These are phyloP conservation scores for Lagenidium giganteum DNA, from an alignment of 352 stramenopile species.

Conservation along the genomic window DNA sequence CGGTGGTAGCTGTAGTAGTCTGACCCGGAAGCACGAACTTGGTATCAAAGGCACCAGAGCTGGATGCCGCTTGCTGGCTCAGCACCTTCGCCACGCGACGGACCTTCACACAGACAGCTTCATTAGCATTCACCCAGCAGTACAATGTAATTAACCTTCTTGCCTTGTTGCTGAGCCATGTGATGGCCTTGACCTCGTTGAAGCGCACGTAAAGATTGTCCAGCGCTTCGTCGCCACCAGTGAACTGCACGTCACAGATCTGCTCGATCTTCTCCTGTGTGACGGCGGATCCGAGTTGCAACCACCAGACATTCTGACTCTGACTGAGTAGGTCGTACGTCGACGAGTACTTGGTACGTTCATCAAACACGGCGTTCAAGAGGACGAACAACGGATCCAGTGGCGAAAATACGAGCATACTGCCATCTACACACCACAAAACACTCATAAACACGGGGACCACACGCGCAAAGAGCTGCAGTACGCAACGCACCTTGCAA, in stretches of 20 bases:
- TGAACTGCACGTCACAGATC: slow-evolving; percentile 53
- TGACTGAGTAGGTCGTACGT: slow-evolving; percentile 51
- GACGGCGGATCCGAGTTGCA: slow-evolving; percentile 27
- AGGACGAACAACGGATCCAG: slow-evolving; percentile 75
- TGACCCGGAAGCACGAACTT: slow-evolving; percentile 28
- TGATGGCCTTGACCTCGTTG: slow-evolving; percentile 43
- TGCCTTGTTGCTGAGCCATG: slow-evolving; percentile 51
- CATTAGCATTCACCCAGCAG: background rate
- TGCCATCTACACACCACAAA: slow-evolving; percentile 30
- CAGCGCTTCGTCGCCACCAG: slow-evolving; percentile 29
- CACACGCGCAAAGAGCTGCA: background rate
- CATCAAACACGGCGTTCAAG: slow-evolving; percentile 39
- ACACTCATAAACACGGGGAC: slow-evolving; percentile 1
- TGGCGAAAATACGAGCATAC: slow-evolving; percentile 52
- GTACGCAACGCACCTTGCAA: slow-evolving; percentile 28
- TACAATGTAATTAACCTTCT: background rate
- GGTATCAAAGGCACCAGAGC: slow-evolving; percentile 21
- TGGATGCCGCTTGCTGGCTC: slow-evolving; percentile 20
- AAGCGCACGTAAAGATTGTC: slow-evolving; percentile 53
- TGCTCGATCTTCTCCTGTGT: slow-evolving; percentile 23
- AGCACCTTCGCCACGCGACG: slow-evolving; percentile 32
- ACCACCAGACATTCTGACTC: slow-evolving; percentile 51
- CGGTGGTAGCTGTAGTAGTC: background rate
- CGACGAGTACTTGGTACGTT: slow-evolving; percentile 40
- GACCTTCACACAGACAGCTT: slow-evolving; percentile 19